Evolutionary conservation across 1,284 basidiomycete species (phyloP).

Genomic region (Cutaneotrichosporon sp.): DNA sequence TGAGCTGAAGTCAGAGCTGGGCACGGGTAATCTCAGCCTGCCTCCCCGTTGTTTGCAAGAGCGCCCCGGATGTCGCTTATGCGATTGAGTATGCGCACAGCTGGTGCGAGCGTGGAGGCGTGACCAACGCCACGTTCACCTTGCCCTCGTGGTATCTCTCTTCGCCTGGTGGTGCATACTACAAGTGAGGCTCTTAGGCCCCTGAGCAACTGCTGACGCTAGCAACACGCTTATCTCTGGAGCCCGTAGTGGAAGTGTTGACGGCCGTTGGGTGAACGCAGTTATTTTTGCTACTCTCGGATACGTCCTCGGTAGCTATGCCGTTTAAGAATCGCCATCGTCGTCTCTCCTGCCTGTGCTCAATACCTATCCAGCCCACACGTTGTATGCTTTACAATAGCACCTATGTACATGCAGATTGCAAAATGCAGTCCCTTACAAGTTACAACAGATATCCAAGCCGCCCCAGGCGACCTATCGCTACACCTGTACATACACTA

Average conservation of each 20-base stretch:
- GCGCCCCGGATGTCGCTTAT: slow-evolving; percentile 40
- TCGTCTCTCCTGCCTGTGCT: neutral
- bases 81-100: slow-evolving; percentile 32
- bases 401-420: neutral
- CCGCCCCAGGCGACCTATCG: no score
- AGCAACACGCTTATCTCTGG: neutral
- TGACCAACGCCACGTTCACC: slow-evolving; percentile 20
- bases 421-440: no score
- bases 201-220: no score
- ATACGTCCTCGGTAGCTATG: no score
- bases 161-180: slow-evolving; percentile 25
- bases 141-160: slow-evolving; percentile 24
- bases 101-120: slow-evolving; percentile 33
- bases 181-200: slow-evolving; percentile 32
- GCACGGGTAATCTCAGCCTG: slow-evolving; percentile 22
- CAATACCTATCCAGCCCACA: no score
- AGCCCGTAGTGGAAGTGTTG: neutral
- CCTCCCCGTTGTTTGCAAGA: slow-evolving; percentile 26
- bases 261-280: neutral
- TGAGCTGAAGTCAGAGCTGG: slow-evolving; percentile 22
- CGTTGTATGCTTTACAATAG: neutral
- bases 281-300: neutral
- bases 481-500: no score
- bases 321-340: neutral
- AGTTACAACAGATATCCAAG: no score